Base-by-base conservation (phyloP, 2,329 filamentous ascomycete species). In the Dryadomyces quercivorus region DNA sequence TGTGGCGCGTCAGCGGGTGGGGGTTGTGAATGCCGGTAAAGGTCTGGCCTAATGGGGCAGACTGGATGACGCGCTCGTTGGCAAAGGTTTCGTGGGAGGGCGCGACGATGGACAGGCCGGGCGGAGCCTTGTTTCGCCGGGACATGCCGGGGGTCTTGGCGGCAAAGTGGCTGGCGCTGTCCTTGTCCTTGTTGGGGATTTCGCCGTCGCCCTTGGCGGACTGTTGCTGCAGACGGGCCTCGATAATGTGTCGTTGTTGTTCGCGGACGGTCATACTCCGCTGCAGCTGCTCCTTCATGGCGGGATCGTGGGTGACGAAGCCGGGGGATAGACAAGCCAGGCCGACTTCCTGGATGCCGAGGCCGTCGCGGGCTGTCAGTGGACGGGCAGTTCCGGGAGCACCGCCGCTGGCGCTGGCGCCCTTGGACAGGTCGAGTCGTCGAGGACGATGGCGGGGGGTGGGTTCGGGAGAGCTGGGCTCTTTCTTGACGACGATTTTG, bases 401-500 rank as follows among this genome's bases (percentile, higher is more conserved):
- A 55, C 73, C 76, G 40, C 76, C 74, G 57, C 70, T 75, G 36
- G 73, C 71, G 50, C 71, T 65, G 1, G 71, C 71, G 61, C 79
- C 79, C 66, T 84, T 84, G 59, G 87, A 88, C 36, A 94, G 77
- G 67, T 93, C 87, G 55, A 94, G 77, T 64, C 82, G 85, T 64
- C 85, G 80, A 15, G 88, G 88, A 56, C 88, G 80, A 64, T 88
- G 88, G 52, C 87, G 80, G 53, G 85, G 80, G 57, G 82, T 76
- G 64, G 93, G 81, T 59, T 86, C 86, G 53, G 92, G 92, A 49
- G 92, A 96, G 45, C 86, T 81, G 38, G 91, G 91, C 69, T 98
- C 93, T 71, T 96, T 96, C 76, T 97, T 97, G 57, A 98, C 91
- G 60, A 95, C 79, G 59, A 96, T 94, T 72, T 88, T 91, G 44